These are phyloP conservation scores for Ceraceosorus guamensis DNA, from an alignment of 1,284 basidiomycete genomes.

Conservation along the genomic window DNA sequence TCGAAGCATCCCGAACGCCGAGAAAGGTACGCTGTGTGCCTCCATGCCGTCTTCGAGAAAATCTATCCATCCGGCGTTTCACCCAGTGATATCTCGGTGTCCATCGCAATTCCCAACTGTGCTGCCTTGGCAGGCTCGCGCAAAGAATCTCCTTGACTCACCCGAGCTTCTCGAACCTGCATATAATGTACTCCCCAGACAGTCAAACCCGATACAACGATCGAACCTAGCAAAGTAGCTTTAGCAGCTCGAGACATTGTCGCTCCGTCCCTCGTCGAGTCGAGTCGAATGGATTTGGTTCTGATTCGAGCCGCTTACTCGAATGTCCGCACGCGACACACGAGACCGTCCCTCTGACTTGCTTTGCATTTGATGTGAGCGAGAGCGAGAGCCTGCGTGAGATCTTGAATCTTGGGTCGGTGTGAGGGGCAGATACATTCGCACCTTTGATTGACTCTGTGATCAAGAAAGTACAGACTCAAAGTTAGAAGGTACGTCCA, in stretches of 20 bases:
- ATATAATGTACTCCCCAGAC: constrained; percentile 88
- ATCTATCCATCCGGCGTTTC: not conserved
- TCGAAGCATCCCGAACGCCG: not conserved
- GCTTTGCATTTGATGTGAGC: too few species aligned
- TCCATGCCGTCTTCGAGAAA: not conserved
- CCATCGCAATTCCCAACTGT: not conserved
- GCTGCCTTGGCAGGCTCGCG: not conserved
- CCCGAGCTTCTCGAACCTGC: constrained; percentile 77
- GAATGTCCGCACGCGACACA: too few species aligned
- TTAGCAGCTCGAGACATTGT: constrained; percentile 74
- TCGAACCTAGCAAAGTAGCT: constrained; percentile 64
- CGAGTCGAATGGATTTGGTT: too few species aligned
- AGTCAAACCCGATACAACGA: constrained; percentile 62
- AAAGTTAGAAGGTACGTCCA: too few species aligned
- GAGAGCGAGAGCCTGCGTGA: too few species aligned
- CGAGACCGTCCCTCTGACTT: too few species aligned
- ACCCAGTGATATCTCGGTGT: not conserved
- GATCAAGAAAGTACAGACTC: too few species aligned
- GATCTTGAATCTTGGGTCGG: too few species aligned
- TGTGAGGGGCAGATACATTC: too few species aligned
- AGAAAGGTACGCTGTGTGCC: not conserved
- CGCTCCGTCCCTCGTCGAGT: not conserved
- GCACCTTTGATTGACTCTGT: too few species aligned
- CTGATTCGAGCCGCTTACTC: too few species aligned
- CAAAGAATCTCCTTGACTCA: constrained; percentile 46